Base-by-base conservation (phyloP, 148 eudicot species). In the Tetragonia tetragonoides region DNA sequence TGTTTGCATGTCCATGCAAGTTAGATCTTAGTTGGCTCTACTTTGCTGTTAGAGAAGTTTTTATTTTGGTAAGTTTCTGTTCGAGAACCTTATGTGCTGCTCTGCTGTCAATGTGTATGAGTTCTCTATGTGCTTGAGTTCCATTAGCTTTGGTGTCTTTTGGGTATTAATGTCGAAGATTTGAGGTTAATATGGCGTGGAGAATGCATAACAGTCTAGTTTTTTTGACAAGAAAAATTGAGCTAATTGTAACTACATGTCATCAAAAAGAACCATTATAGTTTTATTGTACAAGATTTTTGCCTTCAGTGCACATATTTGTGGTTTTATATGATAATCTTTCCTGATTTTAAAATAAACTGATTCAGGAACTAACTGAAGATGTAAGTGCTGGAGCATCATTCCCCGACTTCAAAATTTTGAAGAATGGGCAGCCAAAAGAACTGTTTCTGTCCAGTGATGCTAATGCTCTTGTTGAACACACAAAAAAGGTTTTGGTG, bases 371-470 rank as follows among this genome's bases (percentile, higher is more conserved):
- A 75, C 78, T 86, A 66, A 59, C 83, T 51, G 90, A 88, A 77
- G 90, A 86, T 75, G 78, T 20, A 39, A 78, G 61, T 76, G 82
- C 68, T 79, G 93, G 86, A 72, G 75, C 85, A 80, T 85, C 95
- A 59, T 89, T 91, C 73, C 77, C 83, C 24, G 99, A 95, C 76
- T 80, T 82, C 72, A 92, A 88, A 74, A 85, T 86, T 73, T 88
- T 88, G 67, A 95, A 83, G 82, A 86, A 86, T 87, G 91, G 85
- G 41, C 89, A 87, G 77, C 99, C 97, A 59, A 92, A 85, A 85
- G 99, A 95, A 85, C 87, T 95, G 38, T 92, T 92, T 83, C 74
- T 95, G 61, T 95, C 99, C 64, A 95, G 99, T 86, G 99, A 95
- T 86, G 88, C 97, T 71, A 87, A 88, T 84, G 99, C 97, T 77